phyloP scores from a whole-genome alignment of 768 basidiomycete species.

The Termitomyces sp. region DNA sequence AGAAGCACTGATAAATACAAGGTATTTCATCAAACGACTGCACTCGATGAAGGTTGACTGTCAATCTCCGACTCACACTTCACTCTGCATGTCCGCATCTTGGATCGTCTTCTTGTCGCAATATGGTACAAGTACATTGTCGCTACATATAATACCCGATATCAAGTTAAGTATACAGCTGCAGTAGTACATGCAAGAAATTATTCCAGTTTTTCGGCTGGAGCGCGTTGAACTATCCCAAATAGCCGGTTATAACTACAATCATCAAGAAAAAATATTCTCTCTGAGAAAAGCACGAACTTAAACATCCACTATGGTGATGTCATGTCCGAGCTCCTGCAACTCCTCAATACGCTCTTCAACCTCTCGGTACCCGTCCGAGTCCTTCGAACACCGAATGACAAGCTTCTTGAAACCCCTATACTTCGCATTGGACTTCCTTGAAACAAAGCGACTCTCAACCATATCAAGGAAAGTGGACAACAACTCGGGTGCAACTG shows the following conservation, averaged over 20 bases:
- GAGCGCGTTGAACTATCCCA: not conserved
- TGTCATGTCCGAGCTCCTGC: not conserved
- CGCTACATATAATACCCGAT: not conserved
- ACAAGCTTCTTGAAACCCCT: conserved; percentile 8
- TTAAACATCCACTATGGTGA: not conserved
- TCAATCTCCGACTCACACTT: not conserved
- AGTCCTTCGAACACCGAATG: conserved; percentile 1
- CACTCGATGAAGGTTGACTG: not conserved
- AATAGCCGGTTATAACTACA: not conserved
- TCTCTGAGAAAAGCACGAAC: not conserved
- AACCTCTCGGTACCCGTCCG: conserved; percentile 1
- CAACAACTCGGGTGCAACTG: conserved; percentile 1
- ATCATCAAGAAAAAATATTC: not conserved
- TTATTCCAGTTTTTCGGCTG: not conserved
- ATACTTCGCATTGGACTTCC: conserved; percentile 3
- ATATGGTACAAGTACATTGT: not conserved
- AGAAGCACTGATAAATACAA: too few species aligned
- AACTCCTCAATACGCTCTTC: conserved; percentile 5
- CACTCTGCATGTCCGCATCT: not conserved
- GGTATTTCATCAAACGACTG: too few species aligned
- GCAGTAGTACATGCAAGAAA: not conserved
- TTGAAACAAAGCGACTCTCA: conserved; percentile 8
- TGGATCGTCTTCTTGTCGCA: not conserved
- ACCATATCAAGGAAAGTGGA: conserved; percentile 12
- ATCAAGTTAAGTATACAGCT: not conserved